A percentile compares a stretch with the other conserved stretches of the same genome.
These are phyloP conservation scores for Quercus tomentella DNA, from an alignment of 331 rosid species.

Conservation along the genomic window DNA sequence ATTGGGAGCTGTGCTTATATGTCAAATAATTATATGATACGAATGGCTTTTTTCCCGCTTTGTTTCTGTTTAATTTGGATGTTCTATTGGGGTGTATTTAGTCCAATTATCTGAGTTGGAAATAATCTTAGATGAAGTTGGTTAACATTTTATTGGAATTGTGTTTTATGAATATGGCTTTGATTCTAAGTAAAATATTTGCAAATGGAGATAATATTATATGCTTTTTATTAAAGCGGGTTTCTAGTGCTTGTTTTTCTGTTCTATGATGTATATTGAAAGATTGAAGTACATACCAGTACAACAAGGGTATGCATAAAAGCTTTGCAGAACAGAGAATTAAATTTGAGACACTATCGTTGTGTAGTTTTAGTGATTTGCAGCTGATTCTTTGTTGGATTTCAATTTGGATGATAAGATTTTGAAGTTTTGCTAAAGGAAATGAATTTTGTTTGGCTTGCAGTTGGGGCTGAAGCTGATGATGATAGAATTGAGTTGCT, in stretches of 20 bases:
- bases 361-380: background rate
- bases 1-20: too few species aligned
- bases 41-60: rapidly evolving
- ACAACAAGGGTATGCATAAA: background rate
- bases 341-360: too few species aligned
- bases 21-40: too few species aligned
- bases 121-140: background rate
- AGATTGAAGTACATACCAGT: background rate
- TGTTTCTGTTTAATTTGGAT: too few species aligned
- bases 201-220: too few species aligned
- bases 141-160: too few species aligned
- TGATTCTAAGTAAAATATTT: background rate
- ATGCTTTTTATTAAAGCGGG: too few species aligned
- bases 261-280: background rate
- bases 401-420: background rate
- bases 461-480: constrained; percentile 67
- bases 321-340: background rate
- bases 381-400: background rate
- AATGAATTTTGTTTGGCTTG: background rate
- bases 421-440: background rate
- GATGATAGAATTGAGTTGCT: constrained; percentile 44
- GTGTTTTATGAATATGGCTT: background rate
- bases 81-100: background rate
- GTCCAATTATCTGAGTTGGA: background rate
- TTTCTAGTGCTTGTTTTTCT: background rate